These are phyloP conservation scores for Rhodomyrtus tomentosa DNA, from an alignment of 345 rosid genomes.

Conservation along the genomic window DNA sequence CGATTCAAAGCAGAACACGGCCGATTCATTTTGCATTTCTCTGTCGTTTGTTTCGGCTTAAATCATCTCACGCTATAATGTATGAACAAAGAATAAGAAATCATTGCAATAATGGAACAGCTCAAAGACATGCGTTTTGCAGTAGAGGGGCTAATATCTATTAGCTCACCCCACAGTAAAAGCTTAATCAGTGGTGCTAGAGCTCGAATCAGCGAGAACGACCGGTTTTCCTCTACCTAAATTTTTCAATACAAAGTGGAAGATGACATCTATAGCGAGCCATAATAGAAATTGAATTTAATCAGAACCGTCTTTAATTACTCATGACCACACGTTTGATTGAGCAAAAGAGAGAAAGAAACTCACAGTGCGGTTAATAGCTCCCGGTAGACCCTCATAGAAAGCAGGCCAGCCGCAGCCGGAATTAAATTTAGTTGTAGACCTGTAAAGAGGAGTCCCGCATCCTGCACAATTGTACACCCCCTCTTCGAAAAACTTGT, in stretches of 20 bases:
- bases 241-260: neutral
- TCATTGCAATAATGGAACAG: neutral
- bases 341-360: neutral
- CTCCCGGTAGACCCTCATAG: constrained; percentile 80
- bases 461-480: constrained; percentile 79
- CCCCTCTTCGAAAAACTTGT: constrained; percentile 63
- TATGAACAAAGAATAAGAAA: neutral
- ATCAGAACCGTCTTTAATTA: neutral
- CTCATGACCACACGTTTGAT: neutral
- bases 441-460: constrained; percentile 70
- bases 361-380: constrained; percentile 56
- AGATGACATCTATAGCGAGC: neutral
- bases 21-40: neutral
- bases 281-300: neutral
- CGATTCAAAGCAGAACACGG: neutral
- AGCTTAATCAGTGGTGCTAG: neutral
- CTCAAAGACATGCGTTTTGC: neutral
- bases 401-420: constrained; percentile 98
- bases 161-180: neutral
- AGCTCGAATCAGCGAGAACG: neutral
- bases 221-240: neutral
- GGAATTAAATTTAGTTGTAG: constrained; percentile 69
- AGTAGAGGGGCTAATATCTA: neutral
- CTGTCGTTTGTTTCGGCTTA: too few relatives aligned
- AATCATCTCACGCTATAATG: too few relatives aligned